These are phyloP conservation scores for Fusarium dimerum DNA, from an alignment of 2,329 filamentous ascomycete species.

Conservation along the genomic window DNA sequence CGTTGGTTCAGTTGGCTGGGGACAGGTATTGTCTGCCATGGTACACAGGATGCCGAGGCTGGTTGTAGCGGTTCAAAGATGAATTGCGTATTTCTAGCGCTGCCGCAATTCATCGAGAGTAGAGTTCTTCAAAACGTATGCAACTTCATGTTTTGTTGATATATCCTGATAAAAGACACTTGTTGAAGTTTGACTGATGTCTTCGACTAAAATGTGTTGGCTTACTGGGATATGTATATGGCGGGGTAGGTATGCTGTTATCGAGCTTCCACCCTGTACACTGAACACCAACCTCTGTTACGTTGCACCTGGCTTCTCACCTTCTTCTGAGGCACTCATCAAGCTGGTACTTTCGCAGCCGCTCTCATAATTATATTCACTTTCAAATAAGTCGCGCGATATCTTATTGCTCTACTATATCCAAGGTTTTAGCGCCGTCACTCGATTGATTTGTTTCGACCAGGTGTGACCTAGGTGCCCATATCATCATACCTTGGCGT, in stretches of 20 bases:
- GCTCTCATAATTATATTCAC: constrained; percentile 3
- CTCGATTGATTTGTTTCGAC: neutral
- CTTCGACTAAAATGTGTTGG: constrained; percentile 4
- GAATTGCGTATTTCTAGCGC: too few species aligned
- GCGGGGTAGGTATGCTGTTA: constrained; percentile 25
- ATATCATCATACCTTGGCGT: constrained; percentile 1
- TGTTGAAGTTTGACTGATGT: neutral
- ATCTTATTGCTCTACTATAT: neutral
- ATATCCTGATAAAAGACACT: neutral
- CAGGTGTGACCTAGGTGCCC: neutral
- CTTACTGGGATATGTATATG: constrained; percentile 19
- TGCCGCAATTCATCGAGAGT: too few species aligned
- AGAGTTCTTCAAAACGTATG: too few species aligned
- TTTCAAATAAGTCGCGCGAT: neutral
- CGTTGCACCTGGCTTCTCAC: neutral
- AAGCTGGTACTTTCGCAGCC: neutral
- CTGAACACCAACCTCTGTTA: constrained; percentile 11
- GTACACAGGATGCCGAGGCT: neutral
- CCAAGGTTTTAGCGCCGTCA: neutral
- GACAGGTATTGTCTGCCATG: constrained; percentile 46
- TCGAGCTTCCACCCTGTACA: constrained; percentile 15
- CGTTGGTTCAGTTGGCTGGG: constrained; percentile 47
- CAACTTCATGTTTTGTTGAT: neutral
- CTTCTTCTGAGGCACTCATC: neutral
- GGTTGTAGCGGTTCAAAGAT: neutral